phyloP scores from a whole-genome alignment of 2,329 filamentous ascomycete species.

The Escovopsis sp. region DNA sequence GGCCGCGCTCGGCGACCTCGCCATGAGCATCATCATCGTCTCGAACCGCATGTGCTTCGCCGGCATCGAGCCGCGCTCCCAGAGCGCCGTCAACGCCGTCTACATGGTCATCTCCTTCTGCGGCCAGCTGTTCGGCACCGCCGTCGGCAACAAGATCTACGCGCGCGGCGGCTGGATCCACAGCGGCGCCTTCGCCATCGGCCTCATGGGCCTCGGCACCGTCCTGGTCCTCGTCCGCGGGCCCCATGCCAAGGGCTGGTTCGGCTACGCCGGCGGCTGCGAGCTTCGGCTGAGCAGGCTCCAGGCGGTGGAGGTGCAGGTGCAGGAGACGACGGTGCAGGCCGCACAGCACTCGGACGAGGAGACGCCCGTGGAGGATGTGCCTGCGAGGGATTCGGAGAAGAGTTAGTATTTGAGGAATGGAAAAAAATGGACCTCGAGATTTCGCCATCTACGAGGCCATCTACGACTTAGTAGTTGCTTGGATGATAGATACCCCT shows the following conservation, averaged over 20 bases:
- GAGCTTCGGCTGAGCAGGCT: slow-evolving; percentile 1
- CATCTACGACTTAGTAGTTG: too few species aligned
- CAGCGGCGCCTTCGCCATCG: slow-evolving; percentile 26
- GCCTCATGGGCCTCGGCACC: slow-evolving; percentile 12
- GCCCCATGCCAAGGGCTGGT: slow-evolving; percentile 17
- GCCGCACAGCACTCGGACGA: too few species aligned
- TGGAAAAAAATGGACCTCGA: too few species aligned
- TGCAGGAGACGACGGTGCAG: not conserved
- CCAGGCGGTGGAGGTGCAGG: not conserved
- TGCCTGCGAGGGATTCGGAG: too few species aligned
- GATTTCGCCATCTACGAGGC: too few species aligned
- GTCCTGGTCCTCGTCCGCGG: slow-evolving; percentile 16
- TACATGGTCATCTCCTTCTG: slow-evolving; percentile 68
- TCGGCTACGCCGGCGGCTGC: slow-evolving; percentile 19
- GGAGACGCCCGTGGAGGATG: too few species aligned
- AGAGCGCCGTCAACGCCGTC: slow-evolving; percentile 66
- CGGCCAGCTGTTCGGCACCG: slow-evolving; percentile 59
- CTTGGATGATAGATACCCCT: too few species aligned
- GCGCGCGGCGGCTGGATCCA: slow-evolving; percentile 35
- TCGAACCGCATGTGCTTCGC: slow-evolving; percentile 61
- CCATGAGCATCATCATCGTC: slow-evolving; percentile 58
- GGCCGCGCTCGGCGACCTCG: slow-evolving; percentile 55
- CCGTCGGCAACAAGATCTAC: slow-evolving; percentile 39
- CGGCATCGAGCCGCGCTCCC: slow-evolving; percentile 50
- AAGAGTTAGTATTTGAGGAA: too few species aligned